Percentiles rank a stretch among this genome's conserved stretches.
Conservation (phyloP, 192 early-diverging fungal species). For the Coemansia sp. region DNA sequence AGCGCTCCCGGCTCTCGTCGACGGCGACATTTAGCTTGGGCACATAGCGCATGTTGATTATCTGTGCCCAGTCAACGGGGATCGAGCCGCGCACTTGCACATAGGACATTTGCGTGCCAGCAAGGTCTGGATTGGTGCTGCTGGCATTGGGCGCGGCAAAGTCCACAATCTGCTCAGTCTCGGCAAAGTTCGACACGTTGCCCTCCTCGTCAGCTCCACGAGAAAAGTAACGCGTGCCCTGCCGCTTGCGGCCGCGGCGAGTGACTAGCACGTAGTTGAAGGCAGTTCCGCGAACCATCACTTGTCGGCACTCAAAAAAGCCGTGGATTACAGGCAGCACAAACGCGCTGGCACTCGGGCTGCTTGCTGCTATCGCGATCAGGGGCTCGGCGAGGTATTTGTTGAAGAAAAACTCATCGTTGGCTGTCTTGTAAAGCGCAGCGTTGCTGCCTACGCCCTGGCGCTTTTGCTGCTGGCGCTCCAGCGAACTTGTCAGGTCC, state of each 20-base stretch:
- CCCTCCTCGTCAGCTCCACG: conserved; percentile 92
- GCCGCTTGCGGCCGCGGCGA: conserved; percentile 79
- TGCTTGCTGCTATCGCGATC: conserved; percentile 57
- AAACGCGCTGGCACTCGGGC: conserved; percentile 62
- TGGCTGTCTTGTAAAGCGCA: conserved; percentile 60
- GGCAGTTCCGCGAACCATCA: conserved; percentile 65
- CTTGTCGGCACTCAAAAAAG: conserved; percentile 66
- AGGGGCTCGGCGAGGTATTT: conserved; percentile 67
- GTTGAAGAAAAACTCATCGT: conserved; percentile 98
- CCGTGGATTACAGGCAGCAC: conserved; percentile 92
- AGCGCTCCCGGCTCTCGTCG: conserved; percentile 38
- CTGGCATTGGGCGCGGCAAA: conserved; percentile 50
- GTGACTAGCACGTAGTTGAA: conserved; percentile 85
- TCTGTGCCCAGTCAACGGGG: conserved; percentile 93
- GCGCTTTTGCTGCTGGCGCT: conserved; percentile 63
- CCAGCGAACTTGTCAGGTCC: conserved; percentile 85
- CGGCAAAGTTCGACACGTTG: conserved; percentile 96
- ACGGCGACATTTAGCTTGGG: conserved; percentile 80
- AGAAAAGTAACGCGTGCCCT: conserved; percentile 90
- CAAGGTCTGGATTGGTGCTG: conserved; percentile 14
- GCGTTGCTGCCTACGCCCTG: background rate
- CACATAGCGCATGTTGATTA: conserved; percentile 90
- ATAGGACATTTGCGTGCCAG: conserved; percentile 65
- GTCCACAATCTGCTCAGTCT: conserved; percentile 93
- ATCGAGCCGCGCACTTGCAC: conserved; percentile 96